Evolutionary conservation across 1,284 basidiomycete species (phyloP).

Genomic region (Caloboletus inedulis): DNA sequence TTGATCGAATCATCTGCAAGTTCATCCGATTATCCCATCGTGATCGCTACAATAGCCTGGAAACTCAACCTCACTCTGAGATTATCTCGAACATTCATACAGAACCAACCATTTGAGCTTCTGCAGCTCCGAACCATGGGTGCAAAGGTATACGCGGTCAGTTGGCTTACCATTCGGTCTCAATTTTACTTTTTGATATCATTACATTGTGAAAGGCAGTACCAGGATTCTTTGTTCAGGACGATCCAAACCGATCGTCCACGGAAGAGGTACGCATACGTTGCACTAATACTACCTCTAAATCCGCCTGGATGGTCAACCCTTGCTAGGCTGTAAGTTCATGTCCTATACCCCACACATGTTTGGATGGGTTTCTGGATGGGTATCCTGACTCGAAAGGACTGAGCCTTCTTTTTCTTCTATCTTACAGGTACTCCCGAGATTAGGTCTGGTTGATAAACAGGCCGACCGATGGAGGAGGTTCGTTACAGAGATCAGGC

Average conservation of each 20-base stretch:
- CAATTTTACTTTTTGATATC: neutral
- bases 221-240: conserved; percentile 25
- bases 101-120: too few species aligned
- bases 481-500: conserved; percentile 42
- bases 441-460: conserved; percentile 60
- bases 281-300: too few species aligned
- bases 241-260: neutral
- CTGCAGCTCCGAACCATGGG: conserved; percentile 1
- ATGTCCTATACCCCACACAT: neutral
- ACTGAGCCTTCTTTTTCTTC: neutral
- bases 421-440: conserved; percentile 46
- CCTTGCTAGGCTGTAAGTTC: conserved; percentile 20
- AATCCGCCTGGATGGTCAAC: neutral
- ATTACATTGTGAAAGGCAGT: conserved; percentile 14
- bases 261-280: conserved; percentile 11
- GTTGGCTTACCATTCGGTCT: neutral
- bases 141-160: conserved; percentile 14
- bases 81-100: too few species aligned
- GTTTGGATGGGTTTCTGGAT: too few species aligned
- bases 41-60: too few species aligned
- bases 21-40: too few species aligned
- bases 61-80: too few species aligned
- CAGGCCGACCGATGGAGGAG: conserved; percentile 51
- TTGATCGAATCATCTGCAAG: too few species aligned
- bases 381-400: neutral